Base-by-base conservation (phyloP, 2,329 filamentous ascomycete species). In the Aspergillus tamarii region DNA sequence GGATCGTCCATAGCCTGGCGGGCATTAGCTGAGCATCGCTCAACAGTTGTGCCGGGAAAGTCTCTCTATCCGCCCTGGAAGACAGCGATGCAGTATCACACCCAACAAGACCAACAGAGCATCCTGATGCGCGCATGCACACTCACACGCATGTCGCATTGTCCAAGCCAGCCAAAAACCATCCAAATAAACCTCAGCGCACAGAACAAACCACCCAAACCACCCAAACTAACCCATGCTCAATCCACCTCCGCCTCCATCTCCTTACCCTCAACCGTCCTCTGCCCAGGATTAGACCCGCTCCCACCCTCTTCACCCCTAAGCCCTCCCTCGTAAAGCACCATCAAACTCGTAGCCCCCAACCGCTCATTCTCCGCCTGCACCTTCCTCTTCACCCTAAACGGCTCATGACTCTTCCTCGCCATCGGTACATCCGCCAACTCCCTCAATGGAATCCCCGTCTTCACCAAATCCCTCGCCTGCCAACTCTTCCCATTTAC, bases 361-460 rank as follows among this genome's bases (percentile, higher is more conserved):
- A 73, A 63, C 54, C 61, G 39, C 64, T 67, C 62, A 57, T 69
- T 72, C 39, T 71, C 61, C 50, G 43, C 48, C 43, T 62, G 50
- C 34, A 72, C 59, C 59, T 66, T 68, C 50, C 50, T 61, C 68
- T 70, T 70, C 21, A 70, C 60, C 23, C 63, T 55, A 56, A 57
- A 56, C 45, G 70, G 64, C 36, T 72, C 59, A 14, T 46, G 54
- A 59, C 60, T 50, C 46, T 77, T 78, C 52, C 67, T 66, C 52
- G 69, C 63, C 63, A 69, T 61, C 46, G 77, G 67, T n/a, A 69
- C 70, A 68, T 79, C 77, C 26, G 73, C 76, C 50, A 77, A 60
- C 53, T 70, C 71, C 30, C 45, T 58, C n/a, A 75, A 52, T 10
- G 76, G 76, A 4, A 74, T 69, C 2, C 64, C 64, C 16, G 67